Evolutionary conservation across 1,139 yeast genomes (phyloP).

Genomic region (Scheffersomyces cryptocercus): DNA sequence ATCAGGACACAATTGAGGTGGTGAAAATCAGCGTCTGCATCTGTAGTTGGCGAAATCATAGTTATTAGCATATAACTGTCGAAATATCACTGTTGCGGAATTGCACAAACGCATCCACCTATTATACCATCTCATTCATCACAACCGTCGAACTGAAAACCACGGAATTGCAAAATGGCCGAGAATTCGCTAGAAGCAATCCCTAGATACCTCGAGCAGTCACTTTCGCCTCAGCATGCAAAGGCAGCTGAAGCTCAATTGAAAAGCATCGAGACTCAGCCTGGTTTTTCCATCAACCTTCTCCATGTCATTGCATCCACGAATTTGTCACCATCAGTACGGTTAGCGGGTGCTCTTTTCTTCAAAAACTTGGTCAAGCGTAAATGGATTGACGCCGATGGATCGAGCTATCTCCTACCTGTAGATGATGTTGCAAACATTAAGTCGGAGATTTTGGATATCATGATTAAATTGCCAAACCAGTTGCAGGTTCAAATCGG

Average conservation of each 20-base stretch:
- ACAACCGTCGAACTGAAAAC: background rate
- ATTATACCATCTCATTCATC: background rate
- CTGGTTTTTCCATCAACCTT: slow-evolving; percentile 75
- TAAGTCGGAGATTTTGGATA: slow-evolving; percentile 72
- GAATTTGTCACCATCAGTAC: slow-evolving; percentile 53
- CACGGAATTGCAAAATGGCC: slow-evolving; percentile 22
- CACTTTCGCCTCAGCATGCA: slow-evolving; percentile 53
- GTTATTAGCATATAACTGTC: too few relatives aligned
- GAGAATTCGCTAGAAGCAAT: slow-evolving; percentile 44
- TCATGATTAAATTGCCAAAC: slow-evolving; percentile 80
- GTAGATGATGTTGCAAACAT: slow-evolving; percentile 63
- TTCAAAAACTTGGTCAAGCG: slow-evolving; percentile 86
- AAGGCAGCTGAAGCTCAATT: slow-evolving; percentile 62
- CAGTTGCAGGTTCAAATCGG: slow-evolving; percentile 87
- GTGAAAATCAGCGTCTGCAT: too few relatives aligned
- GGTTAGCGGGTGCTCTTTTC: slow-evolving; percentile 87
- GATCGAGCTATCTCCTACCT: slow-evolving; percentile 62
- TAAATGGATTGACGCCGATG: slow-evolving; percentile 90
- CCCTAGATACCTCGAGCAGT: slow-evolving; percentile 48
- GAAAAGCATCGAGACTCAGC: slow-evolving; percentile 58
- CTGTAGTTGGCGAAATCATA: too few relatives aligned
- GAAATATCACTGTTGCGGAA: too few relatives aligned
- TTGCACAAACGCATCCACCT: too few relatives aligned
- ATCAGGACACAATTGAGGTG: too few relatives aligned
- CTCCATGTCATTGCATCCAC: slow-evolving; percentile 76